phyloP scores from a whole-genome alignment of 176 grass and related monocot species.

The Triticum turgidum region DNA sequence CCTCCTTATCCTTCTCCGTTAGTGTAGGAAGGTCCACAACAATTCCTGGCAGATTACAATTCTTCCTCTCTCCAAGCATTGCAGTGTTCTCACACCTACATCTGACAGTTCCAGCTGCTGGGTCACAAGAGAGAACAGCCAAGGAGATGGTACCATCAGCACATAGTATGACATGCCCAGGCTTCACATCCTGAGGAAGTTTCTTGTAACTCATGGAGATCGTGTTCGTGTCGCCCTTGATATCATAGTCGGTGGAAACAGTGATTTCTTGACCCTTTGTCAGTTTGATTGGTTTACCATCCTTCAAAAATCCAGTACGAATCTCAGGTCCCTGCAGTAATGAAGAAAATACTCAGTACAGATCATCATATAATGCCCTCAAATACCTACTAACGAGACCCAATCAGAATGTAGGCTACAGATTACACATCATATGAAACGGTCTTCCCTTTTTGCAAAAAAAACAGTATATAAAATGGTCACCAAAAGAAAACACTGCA shows the following conservation, averaged over 20 bases:
- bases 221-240: slow-evolving; percentile 76
- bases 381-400: neutral
- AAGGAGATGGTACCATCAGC: slow-evolving; percentile 88
- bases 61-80: slow-evolving; percentile 87
- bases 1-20: slow-evolving; percentile 90
- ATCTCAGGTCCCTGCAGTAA: slow-evolving; percentile 84
- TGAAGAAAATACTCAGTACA: neutral
- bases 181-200: slow-evolving; percentile 73
- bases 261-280: slow-evolving; percentile 89
- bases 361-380: neutral
- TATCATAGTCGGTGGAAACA: slow-evolving; percentile 77
- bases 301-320: slow-evolving; percentile 91
- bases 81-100: slow-evolving; percentile 92
- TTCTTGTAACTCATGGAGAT: slow-evolving; percentile 99
- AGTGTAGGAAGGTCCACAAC: slow-evolving; percentile 86
- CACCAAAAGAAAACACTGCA: neutral
- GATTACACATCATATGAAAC: neutral
- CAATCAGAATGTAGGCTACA: neutral
- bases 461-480: neutral
- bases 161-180: slow-evolving; percentile 85
- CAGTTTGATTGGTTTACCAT: slow-evolving; percentile 75
- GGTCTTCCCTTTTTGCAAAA: neutral
- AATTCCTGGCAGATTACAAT: slow-evolving; percentile 86
- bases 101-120: slow-evolving; percentile 72
- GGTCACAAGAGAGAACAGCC: slow-evolving; percentile 73